Percentiles rank a stretch among this genome's conserved stretches.
These are phyloP conservation scores for Cardamine occulta DNA, from an alignment of 345 rosid genomes.

Conservation along the genomic window DNA sequence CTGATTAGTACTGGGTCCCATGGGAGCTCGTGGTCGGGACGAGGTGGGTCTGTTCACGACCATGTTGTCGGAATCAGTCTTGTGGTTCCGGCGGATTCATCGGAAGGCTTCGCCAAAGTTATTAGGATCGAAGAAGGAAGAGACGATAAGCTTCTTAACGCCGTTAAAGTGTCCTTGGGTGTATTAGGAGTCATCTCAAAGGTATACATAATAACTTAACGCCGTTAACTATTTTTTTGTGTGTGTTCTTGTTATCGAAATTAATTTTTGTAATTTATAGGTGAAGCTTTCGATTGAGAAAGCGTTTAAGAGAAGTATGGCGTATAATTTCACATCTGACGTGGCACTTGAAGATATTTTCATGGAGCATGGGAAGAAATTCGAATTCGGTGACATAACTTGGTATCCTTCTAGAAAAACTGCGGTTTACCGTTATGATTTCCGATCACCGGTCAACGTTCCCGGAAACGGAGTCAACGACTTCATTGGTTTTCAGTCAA, in stretches of 20 bases:
- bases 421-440: constrained; percentile 78
- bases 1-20: constrained; percentile 83
- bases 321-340: constrained; percentile 73
- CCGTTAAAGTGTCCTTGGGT: constrained; percentile 80
- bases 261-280: constrained; percentile 36
- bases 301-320: constrained; percentile 76
- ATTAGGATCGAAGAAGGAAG: constrained; percentile 49
- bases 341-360: constrained; percentile 55
- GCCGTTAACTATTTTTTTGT: neutral
- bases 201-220: constrained; percentile 52
- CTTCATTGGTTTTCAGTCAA: constrained; percentile 75
- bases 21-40: constrained; percentile 97
- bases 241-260: neutral
- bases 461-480: constrained; percentile 71
- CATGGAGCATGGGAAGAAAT: constrained; percentile 61
- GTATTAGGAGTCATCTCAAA: constrained; percentile 79
- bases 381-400: constrained; percentile 79
- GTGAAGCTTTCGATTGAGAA: constrained; percentile 68
- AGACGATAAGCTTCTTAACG: constrained; percentile 65
- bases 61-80: constrained; percentile 74
- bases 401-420: constrained; percentile 83
- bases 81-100: constrained; percentile 57
- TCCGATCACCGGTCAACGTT: constrained; percentile 53
- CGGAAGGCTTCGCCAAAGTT: constrained; percentile 71
- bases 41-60: constrained; percentile 93